Evolutionary conservation across 495 filamentous ascomycete genomes (phyloP), one percentile per base, ranked within the genome.

Genomic region (Penicillium odoratum): DNA sequence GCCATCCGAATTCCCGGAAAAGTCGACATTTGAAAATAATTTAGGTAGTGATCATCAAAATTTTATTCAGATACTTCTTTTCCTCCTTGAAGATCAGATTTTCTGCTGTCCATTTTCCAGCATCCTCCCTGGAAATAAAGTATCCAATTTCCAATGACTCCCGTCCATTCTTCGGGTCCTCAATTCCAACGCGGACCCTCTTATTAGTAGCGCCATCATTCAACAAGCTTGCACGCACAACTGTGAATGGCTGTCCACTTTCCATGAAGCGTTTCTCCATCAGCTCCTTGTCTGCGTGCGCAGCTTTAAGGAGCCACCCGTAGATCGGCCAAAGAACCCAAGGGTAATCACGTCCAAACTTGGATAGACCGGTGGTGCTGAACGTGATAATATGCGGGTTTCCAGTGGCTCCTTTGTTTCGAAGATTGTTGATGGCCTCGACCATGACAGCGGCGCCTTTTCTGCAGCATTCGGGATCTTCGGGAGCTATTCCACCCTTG

Each of bases 401-500:
- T 68, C 55, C 64, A 0, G 28, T 55, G 7, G 60, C 21, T 42
- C 56, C 29, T 49, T 42, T 48, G 16, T 52, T 49, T 54, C 57
- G 57, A n/a, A 67, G 46, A 62, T 68, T 26, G 67, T 69, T 8
- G 36, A 85, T 60, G 0, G 84, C 78, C 0, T 57, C 45, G 6
- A 88, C 67, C 11, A 88, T 61, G 6, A 71, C 67, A 0, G 54
- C 38, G 4, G 81, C 79, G 36, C 74, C 81, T 26, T 75, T 72
- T 46, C 78, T 69, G 69, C 87, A 89, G 48, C 87, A 74, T n/a
- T 73, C 63, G 0, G 84, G 80, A 66, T 89, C 83, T 55, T 79
- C 74, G 26, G 84, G 61, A 2, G 64, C 72, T 49, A 56, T n/a
- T 7, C 44, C 28, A 11, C 16, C 30, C 21, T 48, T 55, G 21